Evolutionary conservation across 2,329 filamentous ascomycete species (phyloP).

Genomic region (Epicoccum sorghinum): DNA sequence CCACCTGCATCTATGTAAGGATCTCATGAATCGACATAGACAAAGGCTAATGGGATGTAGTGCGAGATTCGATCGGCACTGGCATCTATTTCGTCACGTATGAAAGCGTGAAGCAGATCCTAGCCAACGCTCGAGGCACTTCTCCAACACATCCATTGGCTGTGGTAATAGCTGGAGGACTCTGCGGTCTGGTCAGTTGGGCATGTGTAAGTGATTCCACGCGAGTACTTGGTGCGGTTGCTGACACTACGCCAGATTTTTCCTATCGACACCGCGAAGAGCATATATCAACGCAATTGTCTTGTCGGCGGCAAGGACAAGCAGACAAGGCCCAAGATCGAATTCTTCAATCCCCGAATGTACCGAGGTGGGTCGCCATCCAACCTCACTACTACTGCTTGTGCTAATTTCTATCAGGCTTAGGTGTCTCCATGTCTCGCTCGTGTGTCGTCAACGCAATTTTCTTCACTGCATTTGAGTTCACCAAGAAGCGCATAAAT

Average conservation of each 20-base stretch:
- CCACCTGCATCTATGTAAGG: slow-evolving; percentile 75
- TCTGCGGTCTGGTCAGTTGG: slow-evolving; percentile 86
- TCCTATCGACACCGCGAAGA: slow-evolving; percentile 80
- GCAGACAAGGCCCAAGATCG: slow-evolving; percentile 67
- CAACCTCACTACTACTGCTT: not conserved
- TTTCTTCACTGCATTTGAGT: slow-evolving; percentile 88
- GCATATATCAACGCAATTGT: slow-evolving; percentile 82
- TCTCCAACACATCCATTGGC: slow-evolving; percentile 80
- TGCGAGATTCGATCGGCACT: slow-evolving; percentile 82
- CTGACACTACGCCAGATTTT: slow-evolving; percentile 52
- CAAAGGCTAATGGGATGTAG: slow-evolving; percentile 51
- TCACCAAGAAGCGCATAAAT: slow-evolving; percentile 69
- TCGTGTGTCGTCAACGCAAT: slow-evolving; percentile 85
- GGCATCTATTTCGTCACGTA: slow-evolving; percentile 89
- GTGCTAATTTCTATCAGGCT: slow-evolving; percentile 43
- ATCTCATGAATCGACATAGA: not conserved
- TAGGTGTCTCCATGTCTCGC: slow-evolving; percentile 82
- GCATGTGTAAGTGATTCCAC: slow-evolving; percentile 66
- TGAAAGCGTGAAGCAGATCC: slow-evolving; percentile 81
- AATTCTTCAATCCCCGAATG: slow-evolving; percentile 78
- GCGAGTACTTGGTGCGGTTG: no score
- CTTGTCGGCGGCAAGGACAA: slow-evolving; percentile 70
- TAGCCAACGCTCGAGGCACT: slow-evolving; percentile 75
- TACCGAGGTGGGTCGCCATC: slow-evolving; percentile 67
- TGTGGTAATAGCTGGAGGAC: slow-evolving; percentile 76